phyloP scores from a whole-genome alignment of 2,329 filamentous ascomycete genomes.

The Kalmusia sp. region DNA sequence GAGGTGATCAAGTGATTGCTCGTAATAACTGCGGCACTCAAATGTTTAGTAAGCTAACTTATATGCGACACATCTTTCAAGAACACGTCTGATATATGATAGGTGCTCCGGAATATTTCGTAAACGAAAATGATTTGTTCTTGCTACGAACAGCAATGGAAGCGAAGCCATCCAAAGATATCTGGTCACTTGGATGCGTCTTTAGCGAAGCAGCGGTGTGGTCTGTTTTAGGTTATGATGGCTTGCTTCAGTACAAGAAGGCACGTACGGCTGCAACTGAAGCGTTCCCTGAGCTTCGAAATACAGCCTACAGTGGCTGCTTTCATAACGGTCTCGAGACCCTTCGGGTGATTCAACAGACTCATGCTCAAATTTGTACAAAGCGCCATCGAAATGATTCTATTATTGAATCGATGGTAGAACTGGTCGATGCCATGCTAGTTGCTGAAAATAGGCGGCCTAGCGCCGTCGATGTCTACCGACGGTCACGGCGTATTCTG shows the following conservation, averaged over 20 bases:
- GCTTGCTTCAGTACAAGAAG: conserved; percentile 9
- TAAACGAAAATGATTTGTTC: conserved; percentile 12
- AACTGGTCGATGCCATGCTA: conserved; percentile 11
- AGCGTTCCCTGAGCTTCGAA: background rate
- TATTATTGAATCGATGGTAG: background rate
- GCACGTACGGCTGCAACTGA: conserved; percentile 9
- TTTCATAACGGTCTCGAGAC: conserved; percentile 24
- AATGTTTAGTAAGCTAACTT: conserved; percentile 49
- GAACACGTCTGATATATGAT: background rate
- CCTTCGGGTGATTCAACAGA: conserved; percentile 7
- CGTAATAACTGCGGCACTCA: conserved; percentile 40
- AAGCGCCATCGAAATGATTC: background rate
- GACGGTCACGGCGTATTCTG: too few relatives aligned
- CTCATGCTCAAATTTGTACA: conserved; percentile 6
- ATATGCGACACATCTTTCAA: too few relatives aligned
- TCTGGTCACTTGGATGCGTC: conserved; percentile 46
- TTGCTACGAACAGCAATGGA: conserved; percentile 2
- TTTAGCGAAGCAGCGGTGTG: conserved; percentile 29
- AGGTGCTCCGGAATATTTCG: conserved; percentile 27
- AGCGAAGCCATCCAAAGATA: conserved; percentile 44
- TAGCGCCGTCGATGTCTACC: too few relatives aligned
- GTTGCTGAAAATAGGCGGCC: too few relatives aligned
- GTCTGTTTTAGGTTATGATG: conserved; percentile 11
- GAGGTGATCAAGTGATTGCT: background rate
- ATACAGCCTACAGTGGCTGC: conserved; percentile 19